Evolutionary conservation across 768 basidiomycete species (phyloP).

Genomic region (Agrocybe pediades): DNA sequence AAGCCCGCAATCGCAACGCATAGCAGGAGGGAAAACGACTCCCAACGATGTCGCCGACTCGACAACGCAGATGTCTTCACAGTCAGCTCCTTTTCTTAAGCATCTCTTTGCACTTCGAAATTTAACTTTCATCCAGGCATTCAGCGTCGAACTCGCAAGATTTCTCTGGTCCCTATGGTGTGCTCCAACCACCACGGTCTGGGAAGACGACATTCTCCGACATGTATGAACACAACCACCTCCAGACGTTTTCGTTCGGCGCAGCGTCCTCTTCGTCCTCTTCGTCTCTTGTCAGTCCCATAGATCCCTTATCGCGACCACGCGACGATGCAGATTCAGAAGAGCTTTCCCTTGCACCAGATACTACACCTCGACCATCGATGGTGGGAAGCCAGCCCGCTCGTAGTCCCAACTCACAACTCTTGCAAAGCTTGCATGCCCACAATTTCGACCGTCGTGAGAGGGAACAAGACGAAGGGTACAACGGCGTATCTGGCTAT

Average conservation of each 20-base stretch:
- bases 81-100: constrained; percentile 10
- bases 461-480: constrained; percentile 41
- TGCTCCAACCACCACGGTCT: constrained; percentile 14
- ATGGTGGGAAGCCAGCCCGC: constrained; percentile 35
- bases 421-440: not conserved
- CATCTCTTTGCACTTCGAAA: constrained; percentile 5
- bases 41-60: constrained; percentile 20
- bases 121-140: constrained; percentile 9
- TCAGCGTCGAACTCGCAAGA: not conserved
- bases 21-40: constrained; percentile 17
- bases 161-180: not conserved
- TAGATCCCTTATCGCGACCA: constrained; percentile 38
- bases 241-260: constrained; percentile 51
- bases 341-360: constrained; percentile 33
- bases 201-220: constrained; percentile 23
- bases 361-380: constrained; percentile 55
- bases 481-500: constrained; percentile 50
- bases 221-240: constrained; percentile 44
- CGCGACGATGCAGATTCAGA: constrained; percentile 38
- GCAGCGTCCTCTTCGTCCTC: constrained; percentile 32
- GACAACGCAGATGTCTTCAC: constrained; percentile 8
- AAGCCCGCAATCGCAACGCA: constrained; percentile 6
- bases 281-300: constrained; percentile 27
- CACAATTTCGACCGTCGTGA: too few relatives aligned
- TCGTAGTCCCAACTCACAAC: constrained; percentile 35